These are phyloP conservation scores for Zymoseptoria tritici DNA, from an alignment of 2,329 filamentous ascomycete species.

Conservation along the genomic window DNA sequence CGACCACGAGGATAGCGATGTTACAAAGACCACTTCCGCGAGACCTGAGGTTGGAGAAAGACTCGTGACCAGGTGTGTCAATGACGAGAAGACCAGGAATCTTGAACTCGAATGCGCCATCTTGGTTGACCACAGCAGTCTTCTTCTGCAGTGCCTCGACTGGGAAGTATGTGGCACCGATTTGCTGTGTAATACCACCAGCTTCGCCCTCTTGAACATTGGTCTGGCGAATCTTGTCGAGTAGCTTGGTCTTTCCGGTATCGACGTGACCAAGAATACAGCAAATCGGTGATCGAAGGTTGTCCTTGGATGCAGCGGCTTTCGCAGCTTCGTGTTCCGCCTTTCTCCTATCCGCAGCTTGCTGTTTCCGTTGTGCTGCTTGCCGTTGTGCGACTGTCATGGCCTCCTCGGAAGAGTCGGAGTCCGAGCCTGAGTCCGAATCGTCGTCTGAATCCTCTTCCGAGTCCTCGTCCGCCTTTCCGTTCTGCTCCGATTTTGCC, in stretches of 20 bases:
- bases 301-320: conserved; percentile 83
- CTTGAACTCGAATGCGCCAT: conserved; percentile 90
- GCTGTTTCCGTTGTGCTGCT: conserved; percentile 71
- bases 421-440: conserved; percentile 52
- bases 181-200: conserved; percentile 98
- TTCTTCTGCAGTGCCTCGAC: conserved; percentile 88
- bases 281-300: conserved; percentile 95
- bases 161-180: conserved; percentile 98
- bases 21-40: conserved; percentile 97
- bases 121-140: conserved; percentile 85
- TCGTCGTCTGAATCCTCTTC: conserved; percentile 35
- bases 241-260: conserved; percentile 98
- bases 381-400: conserved; percentile 65
- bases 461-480: conserved; percentile 33
- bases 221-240: conserved; percentile 97
- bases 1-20: conserved; percentile 96
- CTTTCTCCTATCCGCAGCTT: conserved; percentile 79
- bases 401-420: conserved; percentile 59
- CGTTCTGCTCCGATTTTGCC: conserved; percentile 30
- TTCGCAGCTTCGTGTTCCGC: conserved; percentile 87
- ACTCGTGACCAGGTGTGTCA: conserved; percentile 99
- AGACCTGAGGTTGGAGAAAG: conserved; percentile 95
- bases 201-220: conserved; percentile 99
- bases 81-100: conserved; percentile 94
- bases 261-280: conserved; percentile 99